Conservation (phyloP, 2,329 filamentous ascomycete species). For the Helotiales sp. region DNA sequence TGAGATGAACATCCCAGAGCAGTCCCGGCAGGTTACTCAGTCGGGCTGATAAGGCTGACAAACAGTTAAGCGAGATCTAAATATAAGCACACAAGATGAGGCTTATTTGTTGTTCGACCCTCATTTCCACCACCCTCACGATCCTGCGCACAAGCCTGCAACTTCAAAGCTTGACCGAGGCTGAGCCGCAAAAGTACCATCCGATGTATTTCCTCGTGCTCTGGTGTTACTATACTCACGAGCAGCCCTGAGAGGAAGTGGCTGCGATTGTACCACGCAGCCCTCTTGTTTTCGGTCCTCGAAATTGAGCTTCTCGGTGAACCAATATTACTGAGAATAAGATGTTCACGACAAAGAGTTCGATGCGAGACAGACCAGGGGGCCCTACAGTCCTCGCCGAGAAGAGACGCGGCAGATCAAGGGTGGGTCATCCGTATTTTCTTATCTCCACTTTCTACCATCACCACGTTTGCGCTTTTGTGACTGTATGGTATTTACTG, state of each 20-base stretch:
- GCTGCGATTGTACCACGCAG: no score
- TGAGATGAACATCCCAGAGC: not conserved
- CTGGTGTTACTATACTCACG: not conserved
- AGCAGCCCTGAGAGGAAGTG: no score
- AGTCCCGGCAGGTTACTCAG: not conserved
- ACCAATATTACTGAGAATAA: no score
- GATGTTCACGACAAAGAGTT: no score
- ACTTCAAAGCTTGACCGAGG: not conserved
- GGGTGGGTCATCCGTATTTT: not conserved
- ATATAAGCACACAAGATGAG: not conserved
- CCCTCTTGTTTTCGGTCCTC: no score
- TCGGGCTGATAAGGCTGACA: not conserved
- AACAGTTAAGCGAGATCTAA: constrained; percentile 8
- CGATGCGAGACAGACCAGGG: no score
- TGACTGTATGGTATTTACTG: no score
- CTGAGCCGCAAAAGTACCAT: not conserved
- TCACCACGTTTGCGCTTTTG: no score
- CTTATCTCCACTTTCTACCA: no score
- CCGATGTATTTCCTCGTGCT: not conserved
- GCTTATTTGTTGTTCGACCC: no score
- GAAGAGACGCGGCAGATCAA: not conserved
- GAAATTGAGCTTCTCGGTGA: no score
- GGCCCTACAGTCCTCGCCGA: not conserved
- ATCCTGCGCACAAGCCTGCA: not conserved
- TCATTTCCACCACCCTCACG: not conserved